Conservation (phyloP, 1,284 basidiomycete species). For the Baeospora myosura region DNA sequence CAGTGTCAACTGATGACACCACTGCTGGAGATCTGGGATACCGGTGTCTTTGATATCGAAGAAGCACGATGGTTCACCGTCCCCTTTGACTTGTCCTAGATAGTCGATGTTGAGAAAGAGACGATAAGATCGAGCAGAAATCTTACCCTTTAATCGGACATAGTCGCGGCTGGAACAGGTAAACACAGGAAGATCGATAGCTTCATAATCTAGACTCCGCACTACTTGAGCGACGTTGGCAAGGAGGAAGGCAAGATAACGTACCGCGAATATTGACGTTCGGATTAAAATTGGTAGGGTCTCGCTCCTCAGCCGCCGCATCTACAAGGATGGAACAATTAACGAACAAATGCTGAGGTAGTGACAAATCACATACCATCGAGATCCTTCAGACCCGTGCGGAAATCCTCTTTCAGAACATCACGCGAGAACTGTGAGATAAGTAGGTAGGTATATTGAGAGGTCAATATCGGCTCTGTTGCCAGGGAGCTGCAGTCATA, state of each 20-base stretch:
- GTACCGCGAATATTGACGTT: conserved; percentile 40
- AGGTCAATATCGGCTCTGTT: no score
- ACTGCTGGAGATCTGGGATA: conserved; percentile 48
- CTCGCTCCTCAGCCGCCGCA: conserved; percentile 46
- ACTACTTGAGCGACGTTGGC: not conserved
- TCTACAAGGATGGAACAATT: conserved; percentile 34
- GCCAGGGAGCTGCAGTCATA: conserved; percentile 21
- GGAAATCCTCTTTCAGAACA: conserved; percentile 54
- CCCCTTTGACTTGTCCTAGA: conserved; percentile 31
- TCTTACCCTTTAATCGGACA: conserved; percentile 41
- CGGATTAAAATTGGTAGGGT: conserved; percentile 50
- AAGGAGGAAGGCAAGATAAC: conserved; percentile 10
- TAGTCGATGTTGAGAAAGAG: no score
- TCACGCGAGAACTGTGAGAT: conserved; percentile 41
- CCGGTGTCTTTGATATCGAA: conserved; percentile 45
- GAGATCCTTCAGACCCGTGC: conserved; percentile 48
- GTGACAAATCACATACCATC: conserved; percentile 33
- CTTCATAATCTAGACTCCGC: conserved; percentile 40
- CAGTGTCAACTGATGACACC: conserved; percentile 51
- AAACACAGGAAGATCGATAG: conserved; percentile 55
- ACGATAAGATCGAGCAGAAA: not conserved
- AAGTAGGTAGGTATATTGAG: not conserved
- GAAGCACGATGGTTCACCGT: conserved; percentile 52
- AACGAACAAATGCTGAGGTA: not conserved
- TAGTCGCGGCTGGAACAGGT: conserved; percentile 57